Evolutionary conservation across 2,329 filamentous ascomycete species (phyloP).

Genomic region (Pseudohalonectria lignicola): DNA sequence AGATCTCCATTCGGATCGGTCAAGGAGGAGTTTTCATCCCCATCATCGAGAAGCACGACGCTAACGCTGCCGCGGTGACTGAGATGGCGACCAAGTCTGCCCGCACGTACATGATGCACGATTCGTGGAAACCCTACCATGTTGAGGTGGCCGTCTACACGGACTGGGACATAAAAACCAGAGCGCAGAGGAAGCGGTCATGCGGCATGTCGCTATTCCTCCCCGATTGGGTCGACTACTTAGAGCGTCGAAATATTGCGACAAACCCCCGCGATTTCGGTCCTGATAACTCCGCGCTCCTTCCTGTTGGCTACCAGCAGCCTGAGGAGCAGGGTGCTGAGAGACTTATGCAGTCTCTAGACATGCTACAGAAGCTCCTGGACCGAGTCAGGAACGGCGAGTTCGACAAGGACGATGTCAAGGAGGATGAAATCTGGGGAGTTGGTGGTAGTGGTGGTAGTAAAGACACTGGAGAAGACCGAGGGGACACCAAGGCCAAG

Average conservation of each 20-base stretch:
- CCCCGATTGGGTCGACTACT: constrained; percentile 17
- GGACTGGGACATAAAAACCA: constrained; percentile 13
- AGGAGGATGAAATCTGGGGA: no score
- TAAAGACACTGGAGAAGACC: no score
- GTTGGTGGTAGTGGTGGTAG: no score
- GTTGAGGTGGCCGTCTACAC: constrained; percentile 23
- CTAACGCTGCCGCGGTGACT: constrained; percentile 13
- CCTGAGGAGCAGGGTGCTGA: background rate
- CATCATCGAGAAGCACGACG: constrained; percentile 14
- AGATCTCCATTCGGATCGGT: constrained; percentile 9
- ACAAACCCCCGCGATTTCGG: constrained; percentile 8
- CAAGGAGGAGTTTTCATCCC: no score
- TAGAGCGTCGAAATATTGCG: constrained; percentile 4
- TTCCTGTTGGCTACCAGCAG: constrained; percentile 1
- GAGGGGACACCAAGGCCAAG: no score
- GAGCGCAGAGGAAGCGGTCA: background rate
- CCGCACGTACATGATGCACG: background rate
- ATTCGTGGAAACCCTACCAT: constrained; percentile 14
- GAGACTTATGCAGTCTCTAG: background rate
- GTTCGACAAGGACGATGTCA: no score
- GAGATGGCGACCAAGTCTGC: constrained; percentile 1
- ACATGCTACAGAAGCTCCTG: constrained; percentile 1
- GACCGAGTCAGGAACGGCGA: background rate
- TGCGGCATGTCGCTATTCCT: constrained; percentile 16
- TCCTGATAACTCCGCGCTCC: constrained; percentile 2